Conservation (phyloP, 1,284 basidiomycete genomes). For the Apiotrichum montevideense region DNA sequence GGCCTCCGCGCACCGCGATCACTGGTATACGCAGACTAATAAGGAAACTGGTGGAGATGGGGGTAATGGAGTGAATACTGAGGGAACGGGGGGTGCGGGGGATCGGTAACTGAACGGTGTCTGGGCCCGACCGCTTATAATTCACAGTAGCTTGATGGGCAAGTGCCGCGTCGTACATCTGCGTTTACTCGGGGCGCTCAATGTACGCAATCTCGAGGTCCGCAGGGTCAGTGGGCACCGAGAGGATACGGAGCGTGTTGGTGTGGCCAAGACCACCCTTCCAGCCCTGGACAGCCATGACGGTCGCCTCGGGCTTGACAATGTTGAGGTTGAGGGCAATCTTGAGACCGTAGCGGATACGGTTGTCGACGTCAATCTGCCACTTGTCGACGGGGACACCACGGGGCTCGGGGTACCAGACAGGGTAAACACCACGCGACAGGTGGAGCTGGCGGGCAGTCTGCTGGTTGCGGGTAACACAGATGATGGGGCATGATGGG, state of each 20-base stretch:
- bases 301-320: slow-evolving; percentile 80
- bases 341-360: slow-evolving; percentile 68
- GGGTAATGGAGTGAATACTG: not conserved
- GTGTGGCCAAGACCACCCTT: slow-evolving; percentile 89
- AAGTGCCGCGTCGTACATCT: too few relatives aligned
- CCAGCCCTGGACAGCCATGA: slow-evolving; percentile 98
- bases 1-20: not conserved
- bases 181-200: slow-evolving; percentile 16
- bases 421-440: slow-evolving; percentile 94
- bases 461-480: slow-evolving; percentile 91
- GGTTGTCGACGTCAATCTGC: slow-evolving; percentile 82
- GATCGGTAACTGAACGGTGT: too few relatives aligned
- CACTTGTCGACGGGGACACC: slow-evolving; percentile 83
- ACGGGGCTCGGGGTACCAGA: slow-evolving; percentile 86
- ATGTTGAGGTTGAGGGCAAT: slow-evolving; percentile 82
- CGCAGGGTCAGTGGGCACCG: slow-evolving; percentile 74
- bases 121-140: too few relatives aligned
- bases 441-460: slow-evolving; percentile 95
- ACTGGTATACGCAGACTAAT: not conserved
- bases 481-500: slow-evolving; percentile 88
- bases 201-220: slow-evolving; percentile 61
- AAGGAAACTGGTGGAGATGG: not conserved
- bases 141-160: too few relatives aligned
- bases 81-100: too few relatives aligned
- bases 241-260: slow-evolving; percentile 49